Conservation (phyloP, 345 rosid species). For the rapeseed (Brassica napus) region Da-Ae NC_063435.1:1262001-1262500, state of each 20-base stretch:
- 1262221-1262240: slow-evolving; percentile 7
- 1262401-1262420: slow-evolving; percentile 24
- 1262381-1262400: slow-evolving; percentile 64
- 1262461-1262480: slow-evolving; percentile 62
- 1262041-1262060: slow-evolving; percentile 28
- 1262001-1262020: slow-evolving; percentile 9
- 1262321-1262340: slow-evolving; percentile 91
- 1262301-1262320: slow-evolving; percentile 91
- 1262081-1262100: slow-evolving; percentile 68
- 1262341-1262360: slow-evolving; percentile 69
- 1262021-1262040: slow-evolving; percentile 10
- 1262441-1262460: neutral
- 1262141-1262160: slow-evolving; percentile 80
- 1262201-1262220: slow-evolving; percentile 59
- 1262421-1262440: neutral
- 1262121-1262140: slow-evolving; percentile 88
- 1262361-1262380: slow-evolving; percentile 91
- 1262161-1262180: slow-evolving; percentile 75
- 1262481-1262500: slow-evolving; percentile 89
- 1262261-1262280: slow-evolving; percentile 36
- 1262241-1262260: slow-evolving; percentile 11
- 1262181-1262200: slow-evolving; percentile 78
- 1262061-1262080: slow-evolving; percentile 60
- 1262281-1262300: slow-evolving; percentile 84
- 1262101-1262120: slow-evolving; percentile 77